Evolutionary conservation across 2,329 filamentous ascomycete species (phyloP).

Genomic region (Epichloe glyceriae): DNA sequence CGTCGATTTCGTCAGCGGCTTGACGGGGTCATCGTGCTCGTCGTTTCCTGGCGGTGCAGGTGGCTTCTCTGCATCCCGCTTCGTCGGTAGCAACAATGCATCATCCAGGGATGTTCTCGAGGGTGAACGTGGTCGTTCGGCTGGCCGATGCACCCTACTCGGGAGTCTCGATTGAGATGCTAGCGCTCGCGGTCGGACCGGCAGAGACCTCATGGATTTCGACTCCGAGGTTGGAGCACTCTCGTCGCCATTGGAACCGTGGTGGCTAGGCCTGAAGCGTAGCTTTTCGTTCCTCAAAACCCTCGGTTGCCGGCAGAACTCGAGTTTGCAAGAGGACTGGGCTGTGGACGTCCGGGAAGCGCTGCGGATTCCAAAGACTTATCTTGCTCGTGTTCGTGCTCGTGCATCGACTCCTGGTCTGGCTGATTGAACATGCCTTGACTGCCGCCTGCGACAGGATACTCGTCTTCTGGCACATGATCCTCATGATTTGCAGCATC

Average conservation of each 20-base stretch:
- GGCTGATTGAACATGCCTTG: conserved; percentile 25
- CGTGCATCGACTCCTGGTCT: conserved; percentile 9
- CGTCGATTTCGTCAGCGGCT: neutral
- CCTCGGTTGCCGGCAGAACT: conserved; percentile 36
- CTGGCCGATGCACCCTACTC: neutral
- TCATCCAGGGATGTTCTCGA: conserved; percentile 22
- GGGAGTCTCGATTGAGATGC: conserved; percentile 4
- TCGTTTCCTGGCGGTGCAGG: neutral
- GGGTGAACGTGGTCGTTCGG: conserved; percentile 13
- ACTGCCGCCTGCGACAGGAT: conserved; percentile 29
- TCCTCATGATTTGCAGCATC: conserved; percentile 33
- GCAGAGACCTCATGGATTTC: conserved; percentile 18
- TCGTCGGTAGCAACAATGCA: conserved; percentile 18
- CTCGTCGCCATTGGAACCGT: conserved; percentile 34
- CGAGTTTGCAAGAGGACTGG: conserved; percentile 40
- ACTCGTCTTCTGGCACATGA: conserved; percentile 29
- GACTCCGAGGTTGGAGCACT: conserved; percentile 25
- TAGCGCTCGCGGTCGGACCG: conserved; percentile 3
- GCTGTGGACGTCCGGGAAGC: conserved; percentile 31
- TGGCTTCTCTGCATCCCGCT: conserved; percentile 9
- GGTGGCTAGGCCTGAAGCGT: conserved; percentile 25
- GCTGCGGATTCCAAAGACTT: conserved; percentile 26
- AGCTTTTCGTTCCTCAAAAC: conserved; percentile 13
- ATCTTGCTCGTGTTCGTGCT: conserved; percentile 5
- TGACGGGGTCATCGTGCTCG: conserved; percentile 1